phyloP scores from a whole-genome alignment of 2,329 filamentous ascomycete species.

The Hyphodiscus sp. region DNA sequence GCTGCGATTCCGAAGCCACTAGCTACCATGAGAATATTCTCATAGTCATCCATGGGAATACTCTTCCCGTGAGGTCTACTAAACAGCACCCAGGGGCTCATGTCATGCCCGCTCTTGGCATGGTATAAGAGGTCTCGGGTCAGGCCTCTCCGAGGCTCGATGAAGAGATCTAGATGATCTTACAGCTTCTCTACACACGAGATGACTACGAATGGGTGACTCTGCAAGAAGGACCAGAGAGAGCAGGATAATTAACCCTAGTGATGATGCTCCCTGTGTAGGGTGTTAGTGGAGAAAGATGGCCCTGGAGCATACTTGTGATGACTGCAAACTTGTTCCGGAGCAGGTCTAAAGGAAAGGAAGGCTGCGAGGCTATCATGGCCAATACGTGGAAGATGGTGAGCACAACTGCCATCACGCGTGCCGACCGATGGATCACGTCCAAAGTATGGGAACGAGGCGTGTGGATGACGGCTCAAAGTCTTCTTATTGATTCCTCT shows the following conservation, averaged over 20 bases:
- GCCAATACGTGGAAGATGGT: not conserved
- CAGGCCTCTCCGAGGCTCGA: conserved; percentile 25
- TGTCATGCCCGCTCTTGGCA: conserved; percentile 4
- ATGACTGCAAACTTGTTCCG: not conserved
- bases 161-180: conserved; percentile 27
- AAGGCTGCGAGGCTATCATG: not conserved
- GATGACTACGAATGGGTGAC: conserved; percentile 26
- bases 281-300: not conserved
- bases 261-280: too few relatives aligned
- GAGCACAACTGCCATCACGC: not conserved
- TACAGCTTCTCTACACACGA: conserved; percentile 19
- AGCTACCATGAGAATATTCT: conserved; percentile 30
- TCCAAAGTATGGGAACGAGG: conserved; percentile 8
- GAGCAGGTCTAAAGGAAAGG: not conserved
- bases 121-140: conserved; percentile 23
- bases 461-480: conserved; percentile 7
- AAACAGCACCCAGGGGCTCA: conserved; percentile 21
- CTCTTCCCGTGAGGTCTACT: conserved; percentile 29
- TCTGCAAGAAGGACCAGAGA: conserved; percentile 20
- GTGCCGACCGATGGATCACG: not conserved
- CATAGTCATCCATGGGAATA: conserved; percentile 24
- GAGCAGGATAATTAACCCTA: too few relatives aligned
- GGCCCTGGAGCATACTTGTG: not conserved
- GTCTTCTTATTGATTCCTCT: conserved; percentile 3
- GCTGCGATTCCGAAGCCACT: conserved; percentile 31